Conservation (phyloP, 371 early-diverging fungal species). For the Zopfochytrium polystomum region DNA sequence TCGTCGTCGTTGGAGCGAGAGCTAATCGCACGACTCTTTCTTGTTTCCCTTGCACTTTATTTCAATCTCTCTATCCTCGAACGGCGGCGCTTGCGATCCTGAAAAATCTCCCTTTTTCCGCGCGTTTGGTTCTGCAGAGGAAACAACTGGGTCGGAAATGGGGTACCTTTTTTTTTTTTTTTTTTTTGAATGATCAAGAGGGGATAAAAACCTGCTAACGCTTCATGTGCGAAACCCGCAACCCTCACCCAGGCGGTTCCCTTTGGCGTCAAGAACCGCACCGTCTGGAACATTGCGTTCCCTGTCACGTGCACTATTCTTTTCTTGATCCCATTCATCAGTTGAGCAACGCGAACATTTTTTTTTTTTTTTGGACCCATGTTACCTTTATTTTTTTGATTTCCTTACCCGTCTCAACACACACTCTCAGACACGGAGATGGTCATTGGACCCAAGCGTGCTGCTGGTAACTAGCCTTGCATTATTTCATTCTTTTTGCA, state of each 20-base stretch:
- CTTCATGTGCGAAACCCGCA: too few relatives aligned
- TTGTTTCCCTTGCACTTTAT: neutral
- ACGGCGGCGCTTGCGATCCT: neutral
- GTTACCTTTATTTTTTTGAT: neutral
- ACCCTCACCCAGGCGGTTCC: slow-evolving; percentile 45
- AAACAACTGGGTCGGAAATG: slow-evolving; percentile 41
- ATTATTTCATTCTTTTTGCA: too few relatives aligned
- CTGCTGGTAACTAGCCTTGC: too few relatives aligned
- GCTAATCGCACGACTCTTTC: too few relatives aligned
- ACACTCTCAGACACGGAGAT: too few relatives aligned
- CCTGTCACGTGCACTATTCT: slow-evolving; percentile 8
- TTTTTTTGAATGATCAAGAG: neutral
- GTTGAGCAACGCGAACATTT: slow-evolving; percentile 13
- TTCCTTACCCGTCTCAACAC: too few relatives aligned
- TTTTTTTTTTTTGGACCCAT: neutral
- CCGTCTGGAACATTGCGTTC: slow-evolving; percentile 21
- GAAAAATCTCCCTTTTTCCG: neutral
- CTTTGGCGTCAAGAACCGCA: slow-evolving; percentile 36
- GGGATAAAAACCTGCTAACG: too few relatives aligned
- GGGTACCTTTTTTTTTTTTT: slow-evolving; percentile 19
- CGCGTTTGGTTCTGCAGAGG: slow-evolving; percentile 21
- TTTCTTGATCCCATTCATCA: slow-evolving; percentile 42
- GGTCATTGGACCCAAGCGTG: too few relatives aligned
- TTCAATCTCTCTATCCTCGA: neutral
- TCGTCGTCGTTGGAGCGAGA: too few relatives aligned